Evolutionary conservation across 495 filamentous ascomycete genomes (phyloP).

Genomic region (Daldinia decipiens): DNA sequence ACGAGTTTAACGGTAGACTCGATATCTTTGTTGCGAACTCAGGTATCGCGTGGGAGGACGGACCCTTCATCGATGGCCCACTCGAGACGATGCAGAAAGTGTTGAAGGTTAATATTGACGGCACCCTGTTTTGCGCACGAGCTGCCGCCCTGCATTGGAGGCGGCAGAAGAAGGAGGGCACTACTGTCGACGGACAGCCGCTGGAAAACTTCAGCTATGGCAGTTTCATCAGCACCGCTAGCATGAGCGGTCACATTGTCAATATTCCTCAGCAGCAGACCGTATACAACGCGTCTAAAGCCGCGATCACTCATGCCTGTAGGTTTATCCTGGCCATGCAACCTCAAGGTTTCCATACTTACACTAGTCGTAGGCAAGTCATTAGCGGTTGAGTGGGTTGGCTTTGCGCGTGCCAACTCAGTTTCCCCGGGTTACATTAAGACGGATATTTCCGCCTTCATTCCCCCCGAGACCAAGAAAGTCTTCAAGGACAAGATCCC

Average conservation of each 20-base stretch:
- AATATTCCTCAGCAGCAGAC: constrained; percentile 89
- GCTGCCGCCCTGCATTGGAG: constrained; percentile 76
- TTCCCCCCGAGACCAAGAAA: constrained; percentile 73
- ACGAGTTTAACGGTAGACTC: constrained; percentile 77
- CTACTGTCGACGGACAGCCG: constrained; percentile 71
- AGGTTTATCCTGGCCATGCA: constrained; percentile 43
- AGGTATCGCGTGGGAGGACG: constrained; percentile 78
- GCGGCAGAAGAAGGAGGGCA: constrained; percentile 69
- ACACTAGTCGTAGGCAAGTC: constrained; percentile 62
- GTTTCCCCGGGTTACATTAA: constrained; percentile 89
- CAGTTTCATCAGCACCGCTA: constrained; percentile 81
- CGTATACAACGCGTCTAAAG: constrained; percentile 89
- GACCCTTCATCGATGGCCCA: constrained; percentile 71
- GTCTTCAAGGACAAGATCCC: constrained; percentile 85
- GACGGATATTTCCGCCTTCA: constrained; percentile 83
- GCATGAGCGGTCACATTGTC: constrained; percentile 86
- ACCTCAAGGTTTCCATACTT: not conserved
- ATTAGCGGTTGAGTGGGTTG: constrained; percentile 87
- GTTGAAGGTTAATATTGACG: constrained; percentile 79
- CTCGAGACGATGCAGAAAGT: constrained; percentile 74
- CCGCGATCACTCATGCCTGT: constrained; percentile 86
- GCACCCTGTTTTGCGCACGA: constrained; percentile 82
- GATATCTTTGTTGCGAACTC: constrained; percentile 86
- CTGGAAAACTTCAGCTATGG: constrained; percentile 73
- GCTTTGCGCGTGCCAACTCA: constrained; percentile 83